Evolutionary conservation across 345 rosid species (phyloP).

Genomic region (Leavenworthia alabamica): DNA sequence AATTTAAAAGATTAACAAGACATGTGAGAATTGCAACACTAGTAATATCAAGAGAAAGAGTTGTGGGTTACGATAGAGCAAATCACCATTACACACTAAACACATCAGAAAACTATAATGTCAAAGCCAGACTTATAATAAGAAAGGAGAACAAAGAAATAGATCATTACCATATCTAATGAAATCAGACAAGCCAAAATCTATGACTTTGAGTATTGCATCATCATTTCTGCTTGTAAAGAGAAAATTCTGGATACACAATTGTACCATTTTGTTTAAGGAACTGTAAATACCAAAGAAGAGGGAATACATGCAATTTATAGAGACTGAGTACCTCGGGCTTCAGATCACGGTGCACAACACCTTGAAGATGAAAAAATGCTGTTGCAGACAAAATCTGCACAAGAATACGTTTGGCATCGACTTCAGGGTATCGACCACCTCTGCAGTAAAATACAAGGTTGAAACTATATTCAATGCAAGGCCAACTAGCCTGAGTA

Average conservation of each 20-base stretch:
- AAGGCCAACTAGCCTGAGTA: not conserved
- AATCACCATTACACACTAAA: not conserved
- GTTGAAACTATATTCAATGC: not conserved
- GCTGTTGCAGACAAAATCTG: slow-evolving; percentile 82
- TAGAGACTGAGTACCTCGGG: slow-evolving; percentile 76
- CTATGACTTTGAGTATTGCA: slow-evolving; percentile 86
- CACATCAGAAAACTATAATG: not conserved
- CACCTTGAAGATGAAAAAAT: slow-evolving; percentile 96
- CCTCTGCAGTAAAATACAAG: slow-evolving; percentile 55
- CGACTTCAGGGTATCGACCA: slow-evolving; percentile 85
- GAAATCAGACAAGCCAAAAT: slow-evolving; percentile 92
- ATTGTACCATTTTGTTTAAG: not conserved
- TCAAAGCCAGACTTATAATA: not conserved
- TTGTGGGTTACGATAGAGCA: no score
- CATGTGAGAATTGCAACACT: not conserved
- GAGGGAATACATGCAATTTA: not conserved
- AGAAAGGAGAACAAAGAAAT: not conserved
- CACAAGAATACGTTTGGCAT: slow-evolving; percentile 69
- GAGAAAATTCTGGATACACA: slow-evolving; percentile 69
- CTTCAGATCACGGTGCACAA: slow-evolving; percentile 91
- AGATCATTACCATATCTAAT: slow-evolving; percentile 54
- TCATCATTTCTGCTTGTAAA: slow-evolving; percentile 71
- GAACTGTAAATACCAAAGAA: not conserved
- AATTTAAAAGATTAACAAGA: not conserved
- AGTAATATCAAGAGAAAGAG: not conserved